These are phyloP conservation scores for Mycena belliarum DNA, from an alignment of 768 basidiomycete species.

Conservation along the genomic window DNA sequence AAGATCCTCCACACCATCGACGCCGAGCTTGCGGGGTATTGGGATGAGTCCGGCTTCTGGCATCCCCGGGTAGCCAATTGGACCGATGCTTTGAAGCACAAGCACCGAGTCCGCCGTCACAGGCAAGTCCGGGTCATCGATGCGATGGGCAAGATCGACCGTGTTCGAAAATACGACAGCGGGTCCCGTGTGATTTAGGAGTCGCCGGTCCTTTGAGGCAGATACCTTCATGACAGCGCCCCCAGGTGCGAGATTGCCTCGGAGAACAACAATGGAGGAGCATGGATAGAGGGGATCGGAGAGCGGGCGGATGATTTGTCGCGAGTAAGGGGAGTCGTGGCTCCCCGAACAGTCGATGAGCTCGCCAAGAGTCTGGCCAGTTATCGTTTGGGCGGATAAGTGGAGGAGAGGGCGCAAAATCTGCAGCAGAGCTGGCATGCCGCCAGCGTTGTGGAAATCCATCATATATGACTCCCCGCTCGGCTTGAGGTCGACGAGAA, in stretches of 20 bases:
- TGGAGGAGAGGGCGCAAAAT: slow-evolving; percentile 58
- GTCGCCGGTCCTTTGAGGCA: slow-evolving; percentile 48
- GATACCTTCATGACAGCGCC: slow-evolving; percentile 69
- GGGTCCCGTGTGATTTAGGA: slow-evolving; percentile 14
- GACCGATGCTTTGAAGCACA: slow-evolving; percentile 19
- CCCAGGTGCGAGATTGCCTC: slow-evolving; percentile 65
- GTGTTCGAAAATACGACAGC: slow-evolving; percentile 12
- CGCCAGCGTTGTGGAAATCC: slow-evolving; percentile 63
- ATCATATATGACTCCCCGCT: slow-evolving; percentile 65
- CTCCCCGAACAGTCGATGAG: slow-evolving; percentile 59
- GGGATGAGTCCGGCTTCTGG: slow-evolving; percentile 27
- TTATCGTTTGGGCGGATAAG: slow-evolving; percentile 60
- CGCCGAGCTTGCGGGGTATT: slow-evolving; percentile 58
- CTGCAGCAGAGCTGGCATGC: slow-evolving; percentile 59
- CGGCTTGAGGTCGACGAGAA: slow-evolving; percentile 38
- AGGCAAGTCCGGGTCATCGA: slow-evolving; percentile 40
- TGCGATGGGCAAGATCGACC: slow-evolving; percentile 53
- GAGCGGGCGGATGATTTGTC: slow-evolving; percentile 57
- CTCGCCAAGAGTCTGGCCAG: slow-evolving; percentile 67
- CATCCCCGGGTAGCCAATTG: slow-evolving; percentile 22
- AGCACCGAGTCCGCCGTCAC: slow-evolving; percentile 21
- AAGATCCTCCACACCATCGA: slow-evolving; percentile 36
- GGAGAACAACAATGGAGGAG: slow-evolving; percentile 64
- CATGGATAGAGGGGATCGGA: slow-evolving; percentile 61
- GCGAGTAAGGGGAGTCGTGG: slow-evolving; percentile 46